phyloP scores from a whole-genome alignment of 176 grass and related monocot species.

The Triticum urartu region DNA sequence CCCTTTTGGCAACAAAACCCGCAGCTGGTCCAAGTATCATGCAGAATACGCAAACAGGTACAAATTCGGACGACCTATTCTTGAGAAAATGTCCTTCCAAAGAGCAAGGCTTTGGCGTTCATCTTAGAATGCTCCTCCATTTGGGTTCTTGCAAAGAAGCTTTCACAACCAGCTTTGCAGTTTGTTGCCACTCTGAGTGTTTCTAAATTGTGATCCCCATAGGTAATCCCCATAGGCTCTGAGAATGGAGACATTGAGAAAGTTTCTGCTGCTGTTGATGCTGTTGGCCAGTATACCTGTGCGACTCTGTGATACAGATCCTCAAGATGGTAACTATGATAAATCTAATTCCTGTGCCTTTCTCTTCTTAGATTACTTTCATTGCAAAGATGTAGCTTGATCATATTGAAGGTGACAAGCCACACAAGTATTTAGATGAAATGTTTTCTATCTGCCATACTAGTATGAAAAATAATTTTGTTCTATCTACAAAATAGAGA shows the following conservation, averaged over 20 bases:
- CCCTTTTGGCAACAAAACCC: conserved; percentile 9
- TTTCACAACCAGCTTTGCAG: not conserved
- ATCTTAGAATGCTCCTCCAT: conserved; percentile 21
- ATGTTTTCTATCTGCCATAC: not conserved
- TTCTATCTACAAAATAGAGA: not conserved
- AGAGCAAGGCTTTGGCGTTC: conserved; percentile 10
- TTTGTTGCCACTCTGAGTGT: not conserved
- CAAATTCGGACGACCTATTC: conserved; percentile 28
- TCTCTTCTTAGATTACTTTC: not conserved
- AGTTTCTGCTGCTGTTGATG: conserved; percentile 31
- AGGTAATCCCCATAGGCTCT: not conserved
- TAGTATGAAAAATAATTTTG: not conserved
- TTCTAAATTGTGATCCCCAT: not conserved
- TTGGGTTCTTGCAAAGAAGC: not conserved
- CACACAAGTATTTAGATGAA: conserved; percentile 3
- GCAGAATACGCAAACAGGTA: conserved; percentile 14
- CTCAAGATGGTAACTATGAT: conserved; percentile 46
- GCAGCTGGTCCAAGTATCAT: conserved; percentile 34
- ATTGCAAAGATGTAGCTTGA: conserved; percentile 27
- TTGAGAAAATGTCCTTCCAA: conserved; percentile 11
- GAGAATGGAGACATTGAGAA: conserved; percentile 31
- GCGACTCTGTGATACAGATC: conserved; percentile 33
- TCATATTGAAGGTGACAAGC: conserved; percentile 8
- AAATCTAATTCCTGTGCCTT: not conserved
- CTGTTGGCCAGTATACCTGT: conserved; percentile 24